phyloP scores from a whole-genome alignment of 2,329 filamentous ascomycete species.

The Fusarium chlamydosporum region DNA sequence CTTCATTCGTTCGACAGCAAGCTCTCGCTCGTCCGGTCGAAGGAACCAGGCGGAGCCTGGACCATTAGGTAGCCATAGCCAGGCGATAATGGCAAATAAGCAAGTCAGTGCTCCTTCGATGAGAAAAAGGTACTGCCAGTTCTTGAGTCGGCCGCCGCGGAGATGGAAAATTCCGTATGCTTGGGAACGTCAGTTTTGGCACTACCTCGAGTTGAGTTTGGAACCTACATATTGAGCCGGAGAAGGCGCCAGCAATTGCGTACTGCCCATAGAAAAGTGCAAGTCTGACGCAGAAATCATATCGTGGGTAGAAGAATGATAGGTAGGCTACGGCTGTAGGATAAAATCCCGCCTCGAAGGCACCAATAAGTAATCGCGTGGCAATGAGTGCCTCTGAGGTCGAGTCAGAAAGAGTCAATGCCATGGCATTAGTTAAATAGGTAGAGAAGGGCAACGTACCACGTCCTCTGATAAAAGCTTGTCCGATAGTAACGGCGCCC shows the following conservation, averaged over 20 bases:
- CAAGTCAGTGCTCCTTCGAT: constrained; percentile 70
- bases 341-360: constrained; percentile 51
- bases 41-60: constrained; percentile 51
- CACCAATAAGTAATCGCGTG: constrained; percentile 49
- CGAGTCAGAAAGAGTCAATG: constrained; percentile 16
- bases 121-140: constrained; percentile 78
- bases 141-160: constrained; percentile 58
- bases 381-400: constrained; percentile 44
- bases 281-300: constrained; percentile 47
- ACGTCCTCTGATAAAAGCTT: constrained; percentile 48
- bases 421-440: background rate
- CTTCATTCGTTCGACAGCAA: constrained; percentile 45
- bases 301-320: constrained; percentile 49
- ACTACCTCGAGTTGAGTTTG: background rate
- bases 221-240: constrained; percentile 48
- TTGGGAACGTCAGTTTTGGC: constrained; percentile 20
- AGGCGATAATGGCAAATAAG: constrained; percentile 48
- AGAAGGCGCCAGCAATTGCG: constrained; percentile 49
- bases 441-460: constrained; percentile 30
- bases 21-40: constrained; percentile 36
- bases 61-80: constrained; percentile 47
- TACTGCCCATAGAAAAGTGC: constrained; percentile 52
- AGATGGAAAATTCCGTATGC: constrained; percentile 51
- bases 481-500: constrained; percentile 47
- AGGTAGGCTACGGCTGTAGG: constrained; percentile 50